Evolutionary conservation across 257 asterid genomes (phyloP).

Genomic region (Oldenlandia corymbosa): DNA sequence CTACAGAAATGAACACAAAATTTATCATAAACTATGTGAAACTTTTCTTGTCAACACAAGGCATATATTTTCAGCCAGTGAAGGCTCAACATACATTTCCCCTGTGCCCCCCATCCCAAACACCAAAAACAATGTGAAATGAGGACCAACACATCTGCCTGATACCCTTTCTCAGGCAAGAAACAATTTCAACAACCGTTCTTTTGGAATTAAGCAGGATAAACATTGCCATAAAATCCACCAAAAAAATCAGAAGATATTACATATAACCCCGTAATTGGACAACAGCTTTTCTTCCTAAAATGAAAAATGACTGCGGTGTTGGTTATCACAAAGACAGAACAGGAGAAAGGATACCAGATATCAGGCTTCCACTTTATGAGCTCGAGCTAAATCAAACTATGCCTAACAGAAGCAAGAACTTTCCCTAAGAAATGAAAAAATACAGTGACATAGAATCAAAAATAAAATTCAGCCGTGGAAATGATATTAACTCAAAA

Average conservation of each 20-base stretch:
- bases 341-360: not conserved
- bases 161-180: not conserved
- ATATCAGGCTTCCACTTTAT: not conserved
- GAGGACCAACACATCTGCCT: not conserved
- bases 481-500: not conserved
- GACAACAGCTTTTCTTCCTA: not conserved
- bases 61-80: not conserved
- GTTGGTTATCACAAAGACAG: not conserved
- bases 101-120: not conserved
- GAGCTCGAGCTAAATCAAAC: not conserved
- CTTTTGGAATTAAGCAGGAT: not conserved
- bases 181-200: constrained; percentile 4
- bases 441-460: not conserved
- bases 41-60: not conserved
- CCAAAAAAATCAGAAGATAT: not conserved
- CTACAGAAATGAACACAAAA: not conserved
- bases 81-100: not conserved
- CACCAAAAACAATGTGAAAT: not conserved
- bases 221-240: not conserved
- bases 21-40: not conserved
- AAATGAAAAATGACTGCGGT: too few species aligned
- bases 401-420: not conserved
- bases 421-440: not conserved
- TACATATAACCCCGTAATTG: not conserved
- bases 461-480: too few species aligned